Evolutionary conservation across 192 early-diverging fungal species (phyloP).

Genomic region (Coemansia aciculifera): DNA sequence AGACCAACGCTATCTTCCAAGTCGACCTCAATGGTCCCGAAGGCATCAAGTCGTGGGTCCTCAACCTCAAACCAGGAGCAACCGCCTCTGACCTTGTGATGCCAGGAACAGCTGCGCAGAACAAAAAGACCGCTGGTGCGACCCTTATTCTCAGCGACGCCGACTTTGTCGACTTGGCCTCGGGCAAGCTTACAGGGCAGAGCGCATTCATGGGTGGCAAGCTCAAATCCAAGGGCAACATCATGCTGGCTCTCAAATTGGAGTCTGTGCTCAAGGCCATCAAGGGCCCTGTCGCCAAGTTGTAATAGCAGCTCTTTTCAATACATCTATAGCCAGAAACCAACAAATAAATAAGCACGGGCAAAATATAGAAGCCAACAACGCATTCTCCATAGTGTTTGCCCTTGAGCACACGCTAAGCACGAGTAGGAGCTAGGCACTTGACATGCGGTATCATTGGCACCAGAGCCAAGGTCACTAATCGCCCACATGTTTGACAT

Average conservation of each 20-base stretch:
- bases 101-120: conserved; percentile 54
- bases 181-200: conserved; percentile 88
- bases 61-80: conserved; percentile 82
- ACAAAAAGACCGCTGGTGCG: conserved; percentile 71
- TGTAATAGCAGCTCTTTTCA: conserved; percentile 38
- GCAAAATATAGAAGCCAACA: not conserved
- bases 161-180: conserved; percentile 79
- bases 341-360: not conserved
- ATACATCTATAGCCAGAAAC: not conserved
- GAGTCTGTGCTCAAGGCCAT: conserved; percentile 65
- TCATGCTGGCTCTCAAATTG: conserved; percentile 74
- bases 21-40: conserved; percentile 77
- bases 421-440: not conserved
- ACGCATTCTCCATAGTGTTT: not conserved
- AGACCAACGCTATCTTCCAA: conserved; percentile 85
- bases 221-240: conserved; percentile 78
- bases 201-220: conserved; percentile 91
- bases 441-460: not conserved
- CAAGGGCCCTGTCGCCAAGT: conserved; percentile 61
- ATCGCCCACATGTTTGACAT: not conserved
- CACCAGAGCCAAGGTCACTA: not conserved
- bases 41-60: conserved; percentile 74
- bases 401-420: not conserved
- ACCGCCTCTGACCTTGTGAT: conserved; percentile 62
- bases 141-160: conserved; percentile 70